Evolutionary conservation across 345 rosid species (phyloP).

Genomic region (Pugionium dolabratum): DNA sequence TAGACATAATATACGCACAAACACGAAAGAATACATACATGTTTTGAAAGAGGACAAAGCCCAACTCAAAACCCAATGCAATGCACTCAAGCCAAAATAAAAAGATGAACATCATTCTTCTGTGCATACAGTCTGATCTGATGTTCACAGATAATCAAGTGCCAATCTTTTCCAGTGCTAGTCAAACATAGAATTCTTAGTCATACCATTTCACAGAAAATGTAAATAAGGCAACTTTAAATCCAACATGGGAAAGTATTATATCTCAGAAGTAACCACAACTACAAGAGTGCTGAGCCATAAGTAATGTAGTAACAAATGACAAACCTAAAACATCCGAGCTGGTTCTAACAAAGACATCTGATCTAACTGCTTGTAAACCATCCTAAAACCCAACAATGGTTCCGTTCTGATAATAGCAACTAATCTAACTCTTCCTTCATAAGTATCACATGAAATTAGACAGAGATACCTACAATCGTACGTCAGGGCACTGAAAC

Average conservation of each 20-base stretch:
- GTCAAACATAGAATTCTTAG: background rate
- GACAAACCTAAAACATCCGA: constrained; percentile 12
- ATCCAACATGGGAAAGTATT: constrained; percentile 3
- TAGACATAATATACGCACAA: constrained; percentile 10
- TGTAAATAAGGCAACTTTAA: background rate
- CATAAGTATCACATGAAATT: background rate
- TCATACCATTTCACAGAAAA: constrained; percentile 13
- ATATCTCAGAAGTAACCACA: background rate
- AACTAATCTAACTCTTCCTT: background rate
- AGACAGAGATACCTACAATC: constrained; percentile 71
- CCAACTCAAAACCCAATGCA: background rate
- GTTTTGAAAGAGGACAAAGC: background rate
- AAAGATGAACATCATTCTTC: constrained; percentile 11
- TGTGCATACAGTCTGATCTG: background rate
- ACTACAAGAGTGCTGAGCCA: background rate
- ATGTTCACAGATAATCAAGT: background rate
- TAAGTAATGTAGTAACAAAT: background rate
- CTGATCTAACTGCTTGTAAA: background rate
- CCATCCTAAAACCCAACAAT: constrained; percentile 12
- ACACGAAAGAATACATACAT: background rate
- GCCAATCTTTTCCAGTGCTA: background rate
- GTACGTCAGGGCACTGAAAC: constrained; percentile 90
- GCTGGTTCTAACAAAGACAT: constrained; percentile 5
- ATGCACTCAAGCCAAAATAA: background rate
- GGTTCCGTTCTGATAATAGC: background rate